Base-by-base conservation (phyloP, 805 yeast genomes). In the Ogataea siamensis region DNA sequence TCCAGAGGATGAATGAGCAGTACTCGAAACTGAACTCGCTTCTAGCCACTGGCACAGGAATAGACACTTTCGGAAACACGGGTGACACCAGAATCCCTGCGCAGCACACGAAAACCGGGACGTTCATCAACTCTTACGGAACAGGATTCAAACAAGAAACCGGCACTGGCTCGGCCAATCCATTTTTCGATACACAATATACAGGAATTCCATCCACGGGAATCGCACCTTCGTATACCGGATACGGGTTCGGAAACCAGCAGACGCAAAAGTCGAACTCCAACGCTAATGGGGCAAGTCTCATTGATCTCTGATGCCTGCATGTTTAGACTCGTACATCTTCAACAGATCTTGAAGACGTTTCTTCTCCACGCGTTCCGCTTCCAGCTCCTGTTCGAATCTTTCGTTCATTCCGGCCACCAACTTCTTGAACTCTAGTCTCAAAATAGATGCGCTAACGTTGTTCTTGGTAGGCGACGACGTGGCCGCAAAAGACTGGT, bases 191-290 rank as follows among this genome's bases (percentile, higher is more conserved):
- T 39, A 73, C 78, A 20, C 94, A 87, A 56, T 84, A 78, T 56
- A 80, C 87, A 0, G 88, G 88, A 21, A 72, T 81, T 21, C 80
- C 85, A 20, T 69, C 80, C 22, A 70, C 85, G 10, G 60, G 55
- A 18, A 73, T 87, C 43, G 78, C 82, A 34, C 89, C 95, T 5
- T 80, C 93, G 3, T 81, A 84, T 55, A 89, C 98, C 2, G 98
- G 98, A 2, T 88, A 79, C 57, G 98, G 98, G 1, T 89, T 89
- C 63, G 97, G 97, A 33, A 89, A 88, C 51, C 87, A 80, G 46
- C 63, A 61, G 23, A 56, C 55, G 41, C 62, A 60, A 45, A 61
- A 57, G 35, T 31, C 35, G n/a, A 41, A 33, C 12, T 26, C 34
- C 21, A 15, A 42, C 8, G 43, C 45, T 8, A 49, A 43, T 31